These are phyloP conservation scores for Penicillium psychrofluorescens DNA, from an alignment of 495 filamentous ascomycete species.

Conservation along the genomic window DNA sequence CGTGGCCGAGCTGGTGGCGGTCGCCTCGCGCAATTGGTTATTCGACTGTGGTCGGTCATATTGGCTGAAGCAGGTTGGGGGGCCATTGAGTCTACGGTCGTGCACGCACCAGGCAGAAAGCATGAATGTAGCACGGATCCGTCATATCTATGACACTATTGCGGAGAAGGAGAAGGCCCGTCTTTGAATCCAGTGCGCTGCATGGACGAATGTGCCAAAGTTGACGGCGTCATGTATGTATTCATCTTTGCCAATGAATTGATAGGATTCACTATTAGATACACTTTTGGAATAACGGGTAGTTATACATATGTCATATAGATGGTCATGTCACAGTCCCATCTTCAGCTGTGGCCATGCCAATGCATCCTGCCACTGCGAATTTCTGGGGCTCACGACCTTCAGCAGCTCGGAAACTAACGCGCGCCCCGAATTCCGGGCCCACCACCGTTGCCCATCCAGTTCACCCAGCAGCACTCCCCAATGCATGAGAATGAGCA, in stretches of 20 bases:
- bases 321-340: conserved; percentile 10
- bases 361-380: conserved; percentile 17
- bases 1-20: conserved; percentile 27
- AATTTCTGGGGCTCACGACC: conserved; percentile 11
- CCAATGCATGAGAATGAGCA: conserved; percentile 35
- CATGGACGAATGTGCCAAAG: too few species aligned
- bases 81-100: conserved; percentile 21
- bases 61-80: conserved; percentile 26
- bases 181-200: too few species aligned
- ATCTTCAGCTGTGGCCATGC: conserved; percentile 27
- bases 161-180: conserved; percentile 2
- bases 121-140: conserved; percentile 16
- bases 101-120: conserved; percentile 21
- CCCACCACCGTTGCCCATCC: conserved; percentile 33
- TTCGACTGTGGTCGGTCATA: conserved; percentile 33
- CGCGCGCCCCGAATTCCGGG: conserved; percentile 21
- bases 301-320: too few species aligned
- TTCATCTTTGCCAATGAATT: too few species aligned
- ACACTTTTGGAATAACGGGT: too few species aligned
- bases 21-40: conserved; percentile 27
- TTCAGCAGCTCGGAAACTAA: conserved; percentile 23
- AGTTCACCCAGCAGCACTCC: conserved; percentile 25
- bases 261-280: too few species aligned
- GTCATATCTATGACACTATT: conserved; percentile 9
- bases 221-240: too few species aligned